These are phyloP conservation scores for Trichomonascus vanleenenianus DNA, from an alignment of 805 yeast genomes.

Conservation along the genomic window DNA sequence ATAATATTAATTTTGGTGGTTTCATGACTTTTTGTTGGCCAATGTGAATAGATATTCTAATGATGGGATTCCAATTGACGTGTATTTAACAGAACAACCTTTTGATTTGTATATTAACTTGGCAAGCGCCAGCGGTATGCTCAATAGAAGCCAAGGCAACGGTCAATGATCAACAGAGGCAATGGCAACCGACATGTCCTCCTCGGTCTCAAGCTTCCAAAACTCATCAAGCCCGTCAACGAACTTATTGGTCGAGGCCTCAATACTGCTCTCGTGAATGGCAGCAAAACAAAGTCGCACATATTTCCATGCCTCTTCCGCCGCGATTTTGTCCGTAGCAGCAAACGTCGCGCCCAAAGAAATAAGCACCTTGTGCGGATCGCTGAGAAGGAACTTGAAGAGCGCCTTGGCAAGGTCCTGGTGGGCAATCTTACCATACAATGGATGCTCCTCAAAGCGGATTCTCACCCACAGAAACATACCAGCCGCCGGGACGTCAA, in stretches of 20 bases:
- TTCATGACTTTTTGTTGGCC: too few relatives aligned
- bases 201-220: constrained; percentile 2
- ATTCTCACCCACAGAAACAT: constrained; percentile 45
- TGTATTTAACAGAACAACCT: too few relatives aligned
- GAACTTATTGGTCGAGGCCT: constrained; percentile 7
- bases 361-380: constrained; percentile 11
- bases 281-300: constrained; percentile 18
- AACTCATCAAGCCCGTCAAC: constrained; percentile 12
- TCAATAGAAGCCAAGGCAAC: too few relatives aligned
- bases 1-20: neutral
- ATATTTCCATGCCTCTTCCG: constrained; percentile 4
- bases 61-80: too few relatives aligned
- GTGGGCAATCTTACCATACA: constrained; percentile 5
- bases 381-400: constrained; percentile 8
- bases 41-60: too few relatives aligned
- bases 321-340: constrained; percentile 6
- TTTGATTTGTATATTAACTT: too few relatives aligned
- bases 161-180: too few relatives aligned
- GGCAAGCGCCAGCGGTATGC: too few relatives aligned
- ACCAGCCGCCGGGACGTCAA: constrained; percentile 39
- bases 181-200: neutral
- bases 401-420: constrained; percentile 12
- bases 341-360: constrained; percentile 14
- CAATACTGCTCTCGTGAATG: constrained; percentile 9
- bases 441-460: constrained; percentile 44